Evolutionary conservation across 2,329 filamentous ascomycete species (phyloP), one percentile per base, ranked within the genome.

Genomic region (Phymatotrichopsis omnivora): DNA sequence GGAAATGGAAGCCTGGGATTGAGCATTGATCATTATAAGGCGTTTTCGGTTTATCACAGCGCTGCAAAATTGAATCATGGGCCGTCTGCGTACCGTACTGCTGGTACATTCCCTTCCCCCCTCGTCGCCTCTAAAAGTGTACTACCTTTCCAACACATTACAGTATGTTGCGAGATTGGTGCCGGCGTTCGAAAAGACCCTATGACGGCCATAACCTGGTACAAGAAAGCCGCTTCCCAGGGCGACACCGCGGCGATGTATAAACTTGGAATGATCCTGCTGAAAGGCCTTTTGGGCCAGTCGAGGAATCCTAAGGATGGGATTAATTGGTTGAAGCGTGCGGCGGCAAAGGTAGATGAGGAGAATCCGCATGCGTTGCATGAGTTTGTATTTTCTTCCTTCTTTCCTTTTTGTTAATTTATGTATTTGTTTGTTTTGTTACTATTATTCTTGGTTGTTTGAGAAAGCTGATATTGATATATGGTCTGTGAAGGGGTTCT

Each of bases 231-330:
- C 5, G 89, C 91, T 8, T 81, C 82, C 10, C 71, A 96, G 2
- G 89, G 91, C 3, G 89, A 98, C 60, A 81, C 82, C 2, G 83
- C 89, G 0, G 91, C 87, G 23, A 93, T 96, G 85, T 98, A 95
- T 69, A 98, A 98, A 65, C 78, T 96, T 65, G 91, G 91, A 12
- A 55, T 56, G 47, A 93, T 98, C 55, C 69, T 85, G 51, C 74
- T 96, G 43, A 96, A 96, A 64, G 91, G 89, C 8, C 71, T 96
- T 22, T 73, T 98, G n/a, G 87, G 87, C 3, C 87, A 96, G 61
- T 74, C 72, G 19, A 77, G 72, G 60, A 93, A 93, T 60, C 75
- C 85, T 2, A 75, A 82, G 32, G 91, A 96, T 65, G 87, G 86
- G 14, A 75, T 95, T 19, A 79, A 77, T 17, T 96, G 91, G 87